Evolutionary conservation across 345 rosid species (phyloP), one percentile per base, ranked within the genome.

Genomic region (Eucalyptus leucophloia): DNA sequence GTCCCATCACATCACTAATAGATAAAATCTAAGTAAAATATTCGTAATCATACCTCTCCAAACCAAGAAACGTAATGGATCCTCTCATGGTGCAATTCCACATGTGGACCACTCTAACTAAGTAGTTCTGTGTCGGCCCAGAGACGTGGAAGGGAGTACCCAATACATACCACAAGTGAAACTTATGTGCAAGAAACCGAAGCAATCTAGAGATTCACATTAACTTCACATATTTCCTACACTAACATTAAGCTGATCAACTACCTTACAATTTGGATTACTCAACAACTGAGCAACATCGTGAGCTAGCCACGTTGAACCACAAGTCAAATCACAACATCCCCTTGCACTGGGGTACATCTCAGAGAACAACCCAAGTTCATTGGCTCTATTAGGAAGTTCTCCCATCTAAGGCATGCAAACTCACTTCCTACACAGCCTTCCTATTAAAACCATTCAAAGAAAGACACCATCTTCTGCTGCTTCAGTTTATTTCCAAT

Each of bases 131-230:
- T 67, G 21, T 67, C 12, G 7, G 40, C 18, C 77, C 40, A 17
- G 40, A 37, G 28, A 77, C 15, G 2, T 11, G 83, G 83, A 77
- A 11, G 21, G 5, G 83, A 37, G 47, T 21, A 6, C 83, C 40
- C 30, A 21, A 40, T 77, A 37, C 30, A 77, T 40, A 37, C 47
- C 83, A 77, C 24, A 72, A 37, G 83, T 1, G 83, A 77, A 37
- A 77, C 47, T 77, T 37, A 23, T 2, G 45, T 0, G 0, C 28
- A 40, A 34, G 4, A 77, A 19, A 72, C 45, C 3, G 26, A 72
- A 77, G 45, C 45, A 77, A 77, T 77, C 83, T 37, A 77, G 83
- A 77, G 47, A 19, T 77, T 19, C 13, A 37, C 47, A 37, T n/a
- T 30, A 69, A 77, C 8, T 21, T 40, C 15, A 37, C 30, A 40